Conservation (phyloP, 352 stramenopile genomes). For the Globisporangium spiculum region DNA sequence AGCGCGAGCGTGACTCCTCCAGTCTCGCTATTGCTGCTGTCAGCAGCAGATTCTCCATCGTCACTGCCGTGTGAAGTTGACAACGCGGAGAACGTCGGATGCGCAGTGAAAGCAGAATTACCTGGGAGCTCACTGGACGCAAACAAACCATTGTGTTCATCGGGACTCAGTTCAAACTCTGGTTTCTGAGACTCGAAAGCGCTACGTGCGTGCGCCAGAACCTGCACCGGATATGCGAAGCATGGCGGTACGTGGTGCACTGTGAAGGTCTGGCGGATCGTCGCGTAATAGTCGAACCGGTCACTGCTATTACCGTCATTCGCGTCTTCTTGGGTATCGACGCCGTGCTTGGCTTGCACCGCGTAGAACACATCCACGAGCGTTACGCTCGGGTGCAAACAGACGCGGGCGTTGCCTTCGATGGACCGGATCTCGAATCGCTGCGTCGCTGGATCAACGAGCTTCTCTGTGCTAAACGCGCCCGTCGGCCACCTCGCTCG, state of each 20-base stretch:
- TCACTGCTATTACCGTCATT: constrained; percentile 12
- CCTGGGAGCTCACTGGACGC: constrained; percentile 24
- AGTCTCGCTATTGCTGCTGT: background rate
- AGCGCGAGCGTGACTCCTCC: constrained; percentile 20
- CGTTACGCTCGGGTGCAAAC: constrained; percentile 30
- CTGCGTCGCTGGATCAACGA: constrained; percentile 30
- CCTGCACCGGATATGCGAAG: constrained; percentile 39
- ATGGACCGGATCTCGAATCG: constrained; percentile 65
- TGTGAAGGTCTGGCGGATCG: constrained; percentile 43
- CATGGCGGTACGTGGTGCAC: constrained; percentile 25
- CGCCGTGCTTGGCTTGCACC: constrained; percentile 29
- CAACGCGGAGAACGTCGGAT: constrained; percentile 47
- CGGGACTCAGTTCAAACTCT: constrained; percentile 21
- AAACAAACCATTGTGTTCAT: constrained; percentile 1
- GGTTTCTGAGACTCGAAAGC: constrained; percentile 26
- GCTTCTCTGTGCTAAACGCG: constrained; percentile 21
- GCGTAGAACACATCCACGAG: constrained; percentile 39
- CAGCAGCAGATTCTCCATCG: background rate
- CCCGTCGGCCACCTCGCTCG: constrained; percentile 32
- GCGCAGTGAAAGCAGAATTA: constrained; percentile 42
- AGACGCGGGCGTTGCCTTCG: constrained; percentile 51
- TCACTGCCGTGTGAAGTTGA: constrained; percentile 14
- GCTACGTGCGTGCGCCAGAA: constrained; percentile 31
- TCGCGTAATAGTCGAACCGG: constrained; percentile 34
- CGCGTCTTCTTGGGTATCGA: constrained; percentile 12